Base-by-base conservation (phyloP, 2,329 filamentous ascomycete species). In the Penicillium frequentans region DNA sequence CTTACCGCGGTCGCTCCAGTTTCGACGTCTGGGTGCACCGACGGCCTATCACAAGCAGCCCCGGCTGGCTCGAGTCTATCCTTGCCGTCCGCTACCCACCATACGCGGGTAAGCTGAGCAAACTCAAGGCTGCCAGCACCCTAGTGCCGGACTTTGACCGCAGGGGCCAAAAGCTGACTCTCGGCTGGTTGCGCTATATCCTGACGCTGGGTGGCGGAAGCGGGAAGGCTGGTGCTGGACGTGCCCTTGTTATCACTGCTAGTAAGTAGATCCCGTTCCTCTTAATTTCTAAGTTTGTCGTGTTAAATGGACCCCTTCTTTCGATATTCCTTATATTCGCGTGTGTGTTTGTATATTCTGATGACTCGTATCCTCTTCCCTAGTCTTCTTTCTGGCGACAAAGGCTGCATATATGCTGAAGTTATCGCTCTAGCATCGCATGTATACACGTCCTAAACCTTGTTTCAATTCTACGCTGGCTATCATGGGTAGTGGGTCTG, bases 1-100 rank as follows among this genome's bases (percentile, higher is more conserved):
- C 84, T 27, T 96, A 96, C 79, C 86, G 90, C 65, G 92, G 91
- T 59, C 86, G 86, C 68, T 82, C 88, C n/a, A 79, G 76, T 37
- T 87, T 87, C 70, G 85, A 88, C 52, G 78, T 78, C 64, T 88
- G 87, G 69, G 83, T 83, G 1, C 85, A 88, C 67, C 81, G 82
- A n/a, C 79, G 86, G 35, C 78, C 79, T 51, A 77, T 87, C 58
- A 86, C 84, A 4, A 80, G 72, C 16, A 87, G 84, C 4, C 85
- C 85, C 1, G 72, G 78, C 48, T 88, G 85, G 85, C 76, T 86
- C 55, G 85, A 88, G 68, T 70, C 75, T 2, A 62, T 86, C 63
- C 74, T 88, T 49, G 72, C 76, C 27, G 76, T 86, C 55, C 77
- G 85, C 31, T 88, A 88, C 70, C 85, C 85, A 9, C 85, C 85